Percentiles rank a stretch among this genome's conserved stretches.
Conservation (phyloP, 192 early-diverging fungal species). For the Phlyctochytrium bullatum region DNA sequence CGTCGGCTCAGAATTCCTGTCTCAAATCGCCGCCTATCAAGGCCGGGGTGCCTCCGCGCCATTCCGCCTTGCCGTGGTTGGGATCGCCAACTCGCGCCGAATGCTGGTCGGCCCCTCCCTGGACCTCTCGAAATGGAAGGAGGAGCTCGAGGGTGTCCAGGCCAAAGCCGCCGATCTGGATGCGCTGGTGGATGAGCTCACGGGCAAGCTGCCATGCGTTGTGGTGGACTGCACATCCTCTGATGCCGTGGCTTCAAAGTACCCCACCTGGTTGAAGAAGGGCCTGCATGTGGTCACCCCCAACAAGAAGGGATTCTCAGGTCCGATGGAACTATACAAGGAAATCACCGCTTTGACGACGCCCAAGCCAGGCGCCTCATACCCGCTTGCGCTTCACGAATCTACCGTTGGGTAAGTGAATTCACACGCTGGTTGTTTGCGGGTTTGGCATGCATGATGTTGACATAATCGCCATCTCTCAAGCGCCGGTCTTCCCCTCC, state of each 20-base stretch:
- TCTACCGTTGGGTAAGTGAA: constrained; percentile 75
- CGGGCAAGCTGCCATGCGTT: constrained; percentile 53
- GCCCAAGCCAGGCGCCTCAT: constrained; percentile 10
- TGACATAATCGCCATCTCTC: background rate
- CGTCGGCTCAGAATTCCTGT: constrained; percentile 86
- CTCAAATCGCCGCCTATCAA: constrained; percentile 67
- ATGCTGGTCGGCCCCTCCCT: constrained; percentile 43
- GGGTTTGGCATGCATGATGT: background rate
- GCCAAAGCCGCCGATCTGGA: constrained; percentile 4
- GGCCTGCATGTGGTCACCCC: constrained; percentile 92
- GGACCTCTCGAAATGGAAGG: background rate
- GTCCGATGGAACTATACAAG: constrained; percentile 66
- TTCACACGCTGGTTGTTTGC: background rate
- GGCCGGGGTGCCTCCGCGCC: background rate
- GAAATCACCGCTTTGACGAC: constrained; percentile 56
- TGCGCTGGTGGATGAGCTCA: constrained; percentile 14
- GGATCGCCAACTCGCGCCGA: constrained; percentile 76
- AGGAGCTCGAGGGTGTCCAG: background rate
- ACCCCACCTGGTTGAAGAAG: constrained; percentile 76
- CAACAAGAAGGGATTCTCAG: constrained; percentile 97
- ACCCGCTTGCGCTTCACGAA: constrained; percentile 82
- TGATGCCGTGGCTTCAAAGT: constrained; percentile 71
- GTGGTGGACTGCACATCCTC: constrained; percentile 92
- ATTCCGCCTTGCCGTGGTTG: constrained; percentile 64
- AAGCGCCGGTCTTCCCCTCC: constrained; percentile 91